Evolutionary conservation across 129 eudicot species (phyloP).

Genomic region (Artemisia argyi): DNA sequence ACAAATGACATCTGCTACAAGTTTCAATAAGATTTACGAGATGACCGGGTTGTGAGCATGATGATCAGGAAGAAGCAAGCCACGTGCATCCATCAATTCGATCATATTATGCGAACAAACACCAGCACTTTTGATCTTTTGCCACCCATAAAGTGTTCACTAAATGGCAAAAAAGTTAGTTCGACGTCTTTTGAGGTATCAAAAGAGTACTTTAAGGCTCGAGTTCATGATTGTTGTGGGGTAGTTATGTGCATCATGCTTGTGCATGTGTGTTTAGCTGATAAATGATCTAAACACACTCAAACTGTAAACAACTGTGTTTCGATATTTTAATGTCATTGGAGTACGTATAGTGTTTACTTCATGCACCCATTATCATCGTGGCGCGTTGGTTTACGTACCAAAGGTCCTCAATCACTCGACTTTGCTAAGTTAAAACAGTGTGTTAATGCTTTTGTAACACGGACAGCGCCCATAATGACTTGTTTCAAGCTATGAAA

Average conservation of each 20-base stretch:
- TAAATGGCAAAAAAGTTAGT: conserved; percentile 19
- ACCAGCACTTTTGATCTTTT: conserved; percentile 12
- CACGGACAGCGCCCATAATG: too few relatives aligned
- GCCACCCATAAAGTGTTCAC: conserved; percentile 22
- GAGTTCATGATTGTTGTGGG: background rate
- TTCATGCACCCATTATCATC: too few relatives aligned
- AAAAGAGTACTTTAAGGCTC: background rate
- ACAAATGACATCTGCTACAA: too few relatives aligned
- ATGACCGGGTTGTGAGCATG: conserved; percentile 20
- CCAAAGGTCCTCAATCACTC: too few relatives aligned
- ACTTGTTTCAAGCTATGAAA: too few relatives aligned
- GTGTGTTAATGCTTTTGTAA: too few relatives aligned
- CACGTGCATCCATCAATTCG: conserved; percentile 12
- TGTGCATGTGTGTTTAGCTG: too few relatives aligned
- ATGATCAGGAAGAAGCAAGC: conserved; percentile 8
- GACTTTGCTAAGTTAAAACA: too few relatives aligned
- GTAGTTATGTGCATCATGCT: background rate
- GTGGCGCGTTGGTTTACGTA: too few relatives aligned
- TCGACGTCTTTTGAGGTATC: conserved; percentile 21
- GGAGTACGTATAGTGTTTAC: too few relatives aligned
- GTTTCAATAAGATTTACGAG: conserved; percentile 1
- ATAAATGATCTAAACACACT: background rate
- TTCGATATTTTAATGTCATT: too few relatives aligned
- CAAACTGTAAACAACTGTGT: too few relatives aligned
- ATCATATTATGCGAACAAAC: conserved; percentile 15